phyloP scores from a whole-genome alignment of 768 basidiomycete species.

The Lactifluus hygrophoroides region DNA sequence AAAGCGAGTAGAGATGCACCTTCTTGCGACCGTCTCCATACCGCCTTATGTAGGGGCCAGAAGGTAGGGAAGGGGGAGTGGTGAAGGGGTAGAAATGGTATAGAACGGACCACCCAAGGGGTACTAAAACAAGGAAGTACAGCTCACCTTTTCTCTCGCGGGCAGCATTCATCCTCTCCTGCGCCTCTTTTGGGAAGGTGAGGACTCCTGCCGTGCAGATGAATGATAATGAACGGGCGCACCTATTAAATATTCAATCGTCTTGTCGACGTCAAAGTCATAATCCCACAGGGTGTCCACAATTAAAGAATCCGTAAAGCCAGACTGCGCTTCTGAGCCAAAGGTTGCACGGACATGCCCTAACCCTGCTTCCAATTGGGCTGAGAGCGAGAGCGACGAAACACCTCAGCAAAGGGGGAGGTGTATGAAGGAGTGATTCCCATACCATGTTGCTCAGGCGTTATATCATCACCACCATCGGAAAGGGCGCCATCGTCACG shows the following conservation, averaged over 20 bases:
- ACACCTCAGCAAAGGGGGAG: not conserved
- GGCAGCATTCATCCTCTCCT: constrained; percentile 50
- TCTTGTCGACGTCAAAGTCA: constrained; percentile 77
- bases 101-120: constrained; percentile 20
- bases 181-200: constrained; percentile 47
- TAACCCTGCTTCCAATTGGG: constrained; percentile 61
- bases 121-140: constrained; percentile 29
- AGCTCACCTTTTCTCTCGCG: constrained; percentile 82
- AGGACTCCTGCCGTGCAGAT: not conserved
- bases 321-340: constrained; percentile 55
- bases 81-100: constrained; percentile 26
- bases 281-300: constrained; percentile 78
- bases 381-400: constrained; percentile 29
- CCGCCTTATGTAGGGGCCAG: constrained; percentile 15
- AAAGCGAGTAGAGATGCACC: constrained; percentile 22
- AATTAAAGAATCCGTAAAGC: constrained; percentile 66
- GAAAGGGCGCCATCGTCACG: constrained; percentile 75
- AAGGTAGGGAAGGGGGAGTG: constrained; percentile 23
- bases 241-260: constrained; percentile 71
- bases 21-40: constrained; percentile 19
- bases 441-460: constrained; percentile 74
- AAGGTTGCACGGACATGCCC: constrained; percentile 60
- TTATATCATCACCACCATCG: constrained; percentile 73
- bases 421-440: constrained; percentile 30
- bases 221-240: constrained; percentile 25